These are phyloP conservation scores for Coelastrella sp. DNA, from an alignment of 139 green algal species.

Conservation along the genomic window DNA sequence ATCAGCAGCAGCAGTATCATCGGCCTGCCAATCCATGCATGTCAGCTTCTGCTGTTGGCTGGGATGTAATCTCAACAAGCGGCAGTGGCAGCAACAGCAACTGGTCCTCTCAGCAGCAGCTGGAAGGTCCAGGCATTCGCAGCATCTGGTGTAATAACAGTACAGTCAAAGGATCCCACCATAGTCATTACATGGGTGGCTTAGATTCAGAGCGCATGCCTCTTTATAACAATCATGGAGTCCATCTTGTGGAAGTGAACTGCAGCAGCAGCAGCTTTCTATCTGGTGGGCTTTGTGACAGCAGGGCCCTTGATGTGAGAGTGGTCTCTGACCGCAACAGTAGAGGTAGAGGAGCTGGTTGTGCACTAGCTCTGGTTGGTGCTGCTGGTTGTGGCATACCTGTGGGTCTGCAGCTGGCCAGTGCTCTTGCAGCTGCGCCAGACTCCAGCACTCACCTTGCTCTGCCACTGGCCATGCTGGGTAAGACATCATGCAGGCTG, in stretches of 20 bases:
- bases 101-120: neutral
- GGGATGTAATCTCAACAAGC: too few relatives aligned
- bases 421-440: constrained; percentile 12
- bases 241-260: neutral
- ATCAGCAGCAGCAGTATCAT: too few relatives aligned
- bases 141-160: neutral
- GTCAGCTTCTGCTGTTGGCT: too few relatives aligned
- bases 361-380: neutral
- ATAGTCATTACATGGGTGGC: neutral
- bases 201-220: neutral
- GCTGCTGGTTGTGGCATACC: neutral
- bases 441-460: neutral
- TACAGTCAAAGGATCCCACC: neutral
- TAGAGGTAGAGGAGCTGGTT: neutral
- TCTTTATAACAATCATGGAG: neutral
- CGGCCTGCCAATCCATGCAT: too few relatives aligned
- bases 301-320: neutral
- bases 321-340: neutral
- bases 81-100: neutral
- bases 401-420: constrained; percentile 25
- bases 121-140: neutral
- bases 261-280: constrained; percentile 11
- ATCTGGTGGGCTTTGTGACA: too few relatives aligned
- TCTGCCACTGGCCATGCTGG: neutral
- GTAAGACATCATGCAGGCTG: neutral